Evolutionary conservation across 306 rosid species (phyloP), one percentile per base, ranked within the genome.

Genomic region (Prunus armeniaca): DNA sequence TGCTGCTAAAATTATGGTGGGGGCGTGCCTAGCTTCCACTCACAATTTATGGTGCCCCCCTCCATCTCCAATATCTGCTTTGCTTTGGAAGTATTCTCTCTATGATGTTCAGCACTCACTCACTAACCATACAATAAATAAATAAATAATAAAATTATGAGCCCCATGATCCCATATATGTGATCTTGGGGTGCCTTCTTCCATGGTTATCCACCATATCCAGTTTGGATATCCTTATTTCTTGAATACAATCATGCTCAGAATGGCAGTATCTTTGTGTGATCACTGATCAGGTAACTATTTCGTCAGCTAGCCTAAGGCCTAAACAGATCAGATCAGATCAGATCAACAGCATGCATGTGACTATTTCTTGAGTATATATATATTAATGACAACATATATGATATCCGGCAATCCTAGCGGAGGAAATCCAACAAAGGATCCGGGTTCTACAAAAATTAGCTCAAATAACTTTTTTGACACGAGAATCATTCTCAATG

Each of bases 41-140:
- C 79, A 78, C 63, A 73, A 38, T 38, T 72, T 51, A 73, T 78
- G 76, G 34, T 78, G 85, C 76, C 43, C 43, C 1, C 43, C 43
- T 38, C 43, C 43, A 38, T 84, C 79, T 63, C 87, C 87, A 83
- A 75, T 76, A 76, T 55, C 84, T 79, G 55, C 20, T 63, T 60
- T 41, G 55, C 47, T 18, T 52, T 81, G 71, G 76, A 72, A 65
- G 75, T 65, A 56, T 82, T 74, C 80, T 55, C 55, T 20, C 32
- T 78, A 50, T 49, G 15, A 47, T 30, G 67, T 63, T 76, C 54
- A 50, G 57, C 43, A 45, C 27, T 52, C 43, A 38, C 43, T 38
- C 43, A 38, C 9, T 1, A 7, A 38, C 9, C 43, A 38, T 38
- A 38, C 9, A 38, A 38, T 7, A 6, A 38, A 38, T 38, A 38